Conservation (phyloP, 345 rosid genomes). For the Conringia planisiliqua region DNA sequence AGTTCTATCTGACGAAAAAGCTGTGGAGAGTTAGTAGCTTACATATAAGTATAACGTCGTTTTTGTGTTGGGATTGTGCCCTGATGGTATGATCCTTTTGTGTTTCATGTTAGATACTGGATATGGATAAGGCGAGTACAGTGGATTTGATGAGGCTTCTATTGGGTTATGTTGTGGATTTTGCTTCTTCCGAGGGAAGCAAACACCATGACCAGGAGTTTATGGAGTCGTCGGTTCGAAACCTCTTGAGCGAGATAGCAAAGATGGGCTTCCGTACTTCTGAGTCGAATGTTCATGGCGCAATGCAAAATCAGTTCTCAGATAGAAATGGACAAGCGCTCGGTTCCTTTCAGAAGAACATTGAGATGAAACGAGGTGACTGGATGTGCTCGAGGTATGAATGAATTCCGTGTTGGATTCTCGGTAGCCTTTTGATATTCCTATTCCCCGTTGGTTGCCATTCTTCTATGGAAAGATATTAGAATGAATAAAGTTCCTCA, state of each 20-base stretch:
- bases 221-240: constrained; percentile 58
- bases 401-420: neutral
- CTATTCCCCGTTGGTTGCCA: neutral
- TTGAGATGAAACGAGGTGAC: constrained; percentile 93
- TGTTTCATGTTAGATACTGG: constrained; percentile 36
- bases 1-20: neutral
- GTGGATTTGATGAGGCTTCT: constrained; percentile 79
- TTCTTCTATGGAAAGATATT: neutral
- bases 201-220: constrained; percentile 35
- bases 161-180: constrained; percentile 59
- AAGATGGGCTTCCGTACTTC: constrained; percentile 40
- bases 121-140: constrained; percentile 44
- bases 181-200: constrained; percentile 32
- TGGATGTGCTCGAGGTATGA: constrained; percentile 83
- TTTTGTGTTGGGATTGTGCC: neutral
- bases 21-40: neutral
- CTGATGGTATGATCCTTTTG: neutral
- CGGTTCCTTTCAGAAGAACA: constrained; percentile 40
- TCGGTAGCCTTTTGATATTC: neutral
- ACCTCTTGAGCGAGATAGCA: constrained; percentile 54
- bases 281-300: constrained; percentile 28
- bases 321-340: constrained; percentile 43
- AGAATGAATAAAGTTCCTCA: neutral
- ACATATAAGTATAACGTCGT: neutral
- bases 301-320: constrained; percentile 37